Evolutionary conservation across 1,284 basidiomycete species (phyloP), one percentile per base, ranked within the genome.

Genomic region (Pseudozyma hubeiensis): DNA sequence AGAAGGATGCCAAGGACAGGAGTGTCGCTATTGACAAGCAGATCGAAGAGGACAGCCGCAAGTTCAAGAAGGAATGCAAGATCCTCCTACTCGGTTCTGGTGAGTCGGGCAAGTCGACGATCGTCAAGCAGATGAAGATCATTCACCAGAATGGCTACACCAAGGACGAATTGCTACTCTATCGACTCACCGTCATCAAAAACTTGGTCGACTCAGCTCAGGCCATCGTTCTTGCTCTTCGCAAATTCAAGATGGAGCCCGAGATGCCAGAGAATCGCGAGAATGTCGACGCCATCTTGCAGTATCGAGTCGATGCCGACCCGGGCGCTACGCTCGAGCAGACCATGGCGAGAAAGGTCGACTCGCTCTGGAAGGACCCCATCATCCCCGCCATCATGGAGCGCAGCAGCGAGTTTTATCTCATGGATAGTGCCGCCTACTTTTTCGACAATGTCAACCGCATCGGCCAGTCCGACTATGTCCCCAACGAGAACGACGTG

Each of bases 81-180:
- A 94, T 98, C 75, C 86, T 97, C 29, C 87, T 98, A 19, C 88
- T 97, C 6, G 94, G 82, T 31, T 90, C 90, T n/a, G 90, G 90
- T 79, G 91, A 91, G 87, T 95, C 93, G 0, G 96, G 95, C 35
- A 97, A 97, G 87, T 92, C 90, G 6, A 98, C 95, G 0, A 94
- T 98, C 75, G 94, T 97, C 49, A 98, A 97, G 86, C 96, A 98
- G 86, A 98, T 98, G 95, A 97, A 97, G 88, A 97, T 98, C 74
- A 96, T 98, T 66, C 93, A 97, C 85, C 93, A 97, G 85, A 91
- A 92, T 78, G 96, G 96, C 8, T 98, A 94, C 86, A 90, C 90
- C 0, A 85, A 86, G 24, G 89, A 93, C 1, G 95, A 98, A 85
- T 89, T 95, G 41, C 86, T 91, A 66, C 87, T 90, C 3, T 97